A percentile compares a stretch with the other conserved stretches of the same genome.
These are phyloP conservation scores for Breynia disticha DNA, from an alignment of 441 rosid species.

Conservation along the genomic window DNA sequence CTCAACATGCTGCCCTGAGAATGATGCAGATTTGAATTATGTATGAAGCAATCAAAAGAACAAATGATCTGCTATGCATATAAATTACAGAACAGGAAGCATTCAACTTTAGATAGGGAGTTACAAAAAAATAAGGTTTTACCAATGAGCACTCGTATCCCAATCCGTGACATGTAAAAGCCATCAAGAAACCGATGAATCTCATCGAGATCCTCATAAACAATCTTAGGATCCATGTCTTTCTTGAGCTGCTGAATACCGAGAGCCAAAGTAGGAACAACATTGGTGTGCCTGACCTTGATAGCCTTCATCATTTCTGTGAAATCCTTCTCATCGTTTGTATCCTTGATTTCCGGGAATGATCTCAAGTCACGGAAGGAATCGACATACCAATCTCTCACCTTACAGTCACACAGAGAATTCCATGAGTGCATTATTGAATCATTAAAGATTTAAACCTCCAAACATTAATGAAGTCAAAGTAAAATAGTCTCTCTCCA, in stretches of 20 bases:
- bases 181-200: constrained; percentile 93
- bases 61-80: too few relatives aligned
- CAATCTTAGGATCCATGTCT: constrained; percentile 42
- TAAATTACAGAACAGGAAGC: too few relatives aligned
- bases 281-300: constrained; percentile 94
- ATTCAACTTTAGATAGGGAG: too few relatives aligned
- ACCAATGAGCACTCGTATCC: constrained; percentile 98
- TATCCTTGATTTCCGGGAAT: constrained; percentile 67
- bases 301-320: constrained; percentile 91
- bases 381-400: constrained; percentile 96
- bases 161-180: constrained; percentile 92
- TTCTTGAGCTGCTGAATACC: constrained; percentile 95
- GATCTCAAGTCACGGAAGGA: constrained; percentile 85
- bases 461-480: too few relatives aligned
- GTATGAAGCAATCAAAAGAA: background rate
- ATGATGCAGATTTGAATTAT: constrained; percentile 16
- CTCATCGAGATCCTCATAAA: constrained; percentile 60
- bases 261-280: constrained; percentile 91
- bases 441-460: too few relatives aligned
- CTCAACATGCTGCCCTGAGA: constrained; percentile 95
- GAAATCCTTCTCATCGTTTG: constrained; percentile 59
- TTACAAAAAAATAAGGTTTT: constrained; percentile 14
- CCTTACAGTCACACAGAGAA: constrained; percentile 27
- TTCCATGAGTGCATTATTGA: background rate
- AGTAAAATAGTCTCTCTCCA: too few relatives aligned